Evolutionary conservation across 768 basidiomycete species (phyloP).

Genomic region (Auricularia sp.): DNA sequence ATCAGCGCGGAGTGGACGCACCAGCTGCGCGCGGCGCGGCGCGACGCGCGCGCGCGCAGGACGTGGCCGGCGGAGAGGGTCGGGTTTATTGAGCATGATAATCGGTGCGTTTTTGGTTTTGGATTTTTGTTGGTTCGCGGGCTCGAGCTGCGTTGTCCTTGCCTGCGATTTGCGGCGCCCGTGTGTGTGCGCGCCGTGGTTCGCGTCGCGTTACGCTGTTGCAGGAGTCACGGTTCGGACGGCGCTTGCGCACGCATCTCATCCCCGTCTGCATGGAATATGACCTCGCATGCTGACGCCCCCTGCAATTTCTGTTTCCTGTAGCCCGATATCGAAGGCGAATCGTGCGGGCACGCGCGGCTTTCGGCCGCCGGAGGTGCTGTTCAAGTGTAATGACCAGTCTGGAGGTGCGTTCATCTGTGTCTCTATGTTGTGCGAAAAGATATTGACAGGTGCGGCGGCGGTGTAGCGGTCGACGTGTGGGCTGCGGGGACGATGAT

Average conservation of each 20-base stretch:
- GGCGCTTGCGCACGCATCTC: too few species aligned
- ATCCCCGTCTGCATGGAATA: too few species aligned
- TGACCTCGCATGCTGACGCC: background rate
- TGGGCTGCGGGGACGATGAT: slow-evolving; percentile 94
- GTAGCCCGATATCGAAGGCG: slow-evolving; percentile 74
- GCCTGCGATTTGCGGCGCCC: too few species aligned
- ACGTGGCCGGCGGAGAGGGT: slow-evolving; percentile 52
- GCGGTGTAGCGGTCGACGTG: slow-evolving; percentile 72
- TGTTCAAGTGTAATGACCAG: slow-evolving; percentile 90
- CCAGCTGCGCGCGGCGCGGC: slow-evolving; percentile 50
- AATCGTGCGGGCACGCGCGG: slow-evolving; percentile 96
- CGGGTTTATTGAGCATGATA: slow-evolving; percentile 69
- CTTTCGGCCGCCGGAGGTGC: slow-evolving; percentile 92
- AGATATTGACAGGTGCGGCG: too few species aligned
- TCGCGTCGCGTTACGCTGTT: too few species aligned
- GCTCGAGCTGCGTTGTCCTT: too few species aligned
- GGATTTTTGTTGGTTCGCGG: too few species aligned
- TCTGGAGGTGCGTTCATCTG: slow-evolving; percentile 55
- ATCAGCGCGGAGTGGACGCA: slow-evolving; percentile 43
- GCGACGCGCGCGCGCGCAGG: slow-evolving; percentile 28
- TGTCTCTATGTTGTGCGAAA: too few species aligned
- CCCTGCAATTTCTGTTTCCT: slow-evolving; percentile 1
- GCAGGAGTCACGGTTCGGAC: too few species aligned
- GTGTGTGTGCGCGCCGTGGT: too few species aligned
- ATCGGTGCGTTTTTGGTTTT: slow-evolving; percentile 34